These are phyloP conservation scores for Auxenochlorella pyrenoidosa DNA, from an alignment of 139 green algal species.

Conservation along the genomic window DNA sequence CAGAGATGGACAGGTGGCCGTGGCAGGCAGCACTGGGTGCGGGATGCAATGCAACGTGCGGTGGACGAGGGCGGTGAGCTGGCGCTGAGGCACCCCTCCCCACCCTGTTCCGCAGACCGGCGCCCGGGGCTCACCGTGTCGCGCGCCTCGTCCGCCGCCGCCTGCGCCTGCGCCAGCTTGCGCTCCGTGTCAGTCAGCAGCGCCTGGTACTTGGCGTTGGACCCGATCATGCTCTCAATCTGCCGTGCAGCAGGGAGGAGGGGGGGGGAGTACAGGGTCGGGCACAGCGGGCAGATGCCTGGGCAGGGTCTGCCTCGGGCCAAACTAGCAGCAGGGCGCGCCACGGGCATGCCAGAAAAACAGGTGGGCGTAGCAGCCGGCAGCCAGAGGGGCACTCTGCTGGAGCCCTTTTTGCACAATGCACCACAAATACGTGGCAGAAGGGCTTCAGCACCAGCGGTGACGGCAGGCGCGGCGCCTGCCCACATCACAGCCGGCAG, in stretches of 20 bases:
- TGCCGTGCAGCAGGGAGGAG: background rate
- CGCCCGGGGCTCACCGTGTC: slow-evolving; percentile 15
- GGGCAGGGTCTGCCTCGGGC: too few species aligned
- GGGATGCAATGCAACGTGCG: background rate
- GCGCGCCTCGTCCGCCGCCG: slow-evolving; percentile 39
- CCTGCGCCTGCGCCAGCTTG: slow-evolving; percentile 36
- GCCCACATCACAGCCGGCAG: background rate
- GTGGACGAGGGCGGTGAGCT: background rate
- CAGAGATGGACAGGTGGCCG: background rate
- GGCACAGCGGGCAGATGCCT: too few species aligned
- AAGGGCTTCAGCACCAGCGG: too few species aligned
- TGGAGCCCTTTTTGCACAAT: too few species aligned
- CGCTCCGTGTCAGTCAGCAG: slow-evolving; percentile 56
- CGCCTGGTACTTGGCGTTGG: slow-evolving; percentile 52
- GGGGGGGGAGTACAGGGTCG: too few species aligned
- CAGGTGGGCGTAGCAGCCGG: too few species aligned
- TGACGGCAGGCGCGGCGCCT: background rate
- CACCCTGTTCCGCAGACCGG: background rate
- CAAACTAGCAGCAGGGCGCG: background rate
- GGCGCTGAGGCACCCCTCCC: too few species aligned
- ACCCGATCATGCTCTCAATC: slow-evolving; percentile 43
- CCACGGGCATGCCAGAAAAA: too few species aligned
- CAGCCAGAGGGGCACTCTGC: too few species aligned
- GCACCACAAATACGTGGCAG: too few species aligned
- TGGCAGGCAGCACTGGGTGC: background rate